phyloP scores from a whole-genome alignment of 768 basidiomycete genomes.

The Arthromyces matolae region DNA sequence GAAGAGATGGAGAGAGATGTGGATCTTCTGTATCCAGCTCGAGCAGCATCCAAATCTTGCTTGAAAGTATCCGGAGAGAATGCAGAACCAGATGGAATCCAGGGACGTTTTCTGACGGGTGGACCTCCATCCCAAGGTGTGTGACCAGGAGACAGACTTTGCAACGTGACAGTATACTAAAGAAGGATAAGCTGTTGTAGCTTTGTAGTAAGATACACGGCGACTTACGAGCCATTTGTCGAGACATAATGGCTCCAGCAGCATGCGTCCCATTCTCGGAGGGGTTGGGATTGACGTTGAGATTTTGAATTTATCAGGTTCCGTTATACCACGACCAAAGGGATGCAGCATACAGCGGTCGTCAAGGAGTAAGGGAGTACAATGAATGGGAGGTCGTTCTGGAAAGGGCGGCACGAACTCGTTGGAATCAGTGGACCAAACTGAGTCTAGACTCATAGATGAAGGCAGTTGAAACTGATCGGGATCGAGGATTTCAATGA shows the following conservation, averaged over 20 bases:
- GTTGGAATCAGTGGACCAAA: slow-evolving; percentile 16
- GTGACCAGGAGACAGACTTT: slow-evolving; percentile 10
- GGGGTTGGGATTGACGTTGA: slow-evolving; percentile 12
- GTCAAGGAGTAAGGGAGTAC: slow-evolving; percentile 11
- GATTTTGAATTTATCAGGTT: slow-evolving; percentile 4
- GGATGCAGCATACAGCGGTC: slow-evolving; percentile 10
- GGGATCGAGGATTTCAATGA: slow-evolving; percentile 7
- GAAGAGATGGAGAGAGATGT: slow-evolving; percentile 1
- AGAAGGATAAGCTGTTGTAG: neutral
- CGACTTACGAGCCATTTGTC: slow-evolving; percentile 17
- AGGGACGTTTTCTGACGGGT: slow-evolving; percentile 2
- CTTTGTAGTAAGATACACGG: no score
- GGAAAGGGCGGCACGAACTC: slow-evolving; percentile 16
- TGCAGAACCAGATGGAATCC: slow-evolving; percentile 16
- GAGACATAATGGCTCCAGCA: slow-evolving; percentile 13
- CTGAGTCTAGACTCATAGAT: slow-evolving; percentile 15
- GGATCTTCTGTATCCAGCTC: neutral
- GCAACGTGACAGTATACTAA: slow-evolving; percentile 8
- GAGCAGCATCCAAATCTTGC: slow-evolving; percentile 5
- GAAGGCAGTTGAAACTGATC: slow-evolving; percentile 11
- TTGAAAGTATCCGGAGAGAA: slow-evolving; percentile 12
- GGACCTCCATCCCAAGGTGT: slow-evolving; percentile 11
- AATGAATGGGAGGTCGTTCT: slow-evolving; percentile 7
- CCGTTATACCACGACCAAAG: slow-evolving; percentile 6
- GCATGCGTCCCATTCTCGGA: slow-evolving; percentile 10